Conservation (phyloP, 495 filamentous ascomycete genomes). For the Trichoderma virens region DNA sequence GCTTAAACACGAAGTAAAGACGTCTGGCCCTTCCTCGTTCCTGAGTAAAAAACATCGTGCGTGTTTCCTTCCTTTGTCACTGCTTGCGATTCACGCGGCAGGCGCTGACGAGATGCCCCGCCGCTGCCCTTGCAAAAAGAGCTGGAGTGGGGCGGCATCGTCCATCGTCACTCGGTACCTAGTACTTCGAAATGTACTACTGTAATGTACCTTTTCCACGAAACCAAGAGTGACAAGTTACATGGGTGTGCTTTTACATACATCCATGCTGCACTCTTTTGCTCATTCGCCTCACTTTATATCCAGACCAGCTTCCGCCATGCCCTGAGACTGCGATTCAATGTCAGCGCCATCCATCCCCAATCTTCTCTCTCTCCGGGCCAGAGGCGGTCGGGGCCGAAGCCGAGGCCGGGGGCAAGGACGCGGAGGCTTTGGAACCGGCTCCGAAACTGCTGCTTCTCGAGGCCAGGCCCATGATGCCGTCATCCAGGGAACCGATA, state of each 20-base stretch:
- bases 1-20: too few species aligned
- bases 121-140: not conserved
- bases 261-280: too few species aligned
- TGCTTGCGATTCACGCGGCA: not conserved
- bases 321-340: not conserved
- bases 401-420: constrained; percentile 35
- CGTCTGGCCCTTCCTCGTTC: too few species aligned
- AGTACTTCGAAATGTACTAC: not conserved
- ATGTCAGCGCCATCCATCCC: constrained; percentile 72
- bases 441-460: constrained; percentile 5
- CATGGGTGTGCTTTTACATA: too few species aligned
- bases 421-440: constrained; percentile 23
- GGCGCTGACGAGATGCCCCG: not conserved
- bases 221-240: too few species aligned
- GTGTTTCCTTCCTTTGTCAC: not conserved
- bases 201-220: too few species aligned
- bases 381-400: constrained; percentile 37
- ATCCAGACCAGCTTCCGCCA: not conserved
- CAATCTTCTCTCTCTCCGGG: constrained; percentile 62
- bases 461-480: constrained; percentile 27
- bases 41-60: not conserved
- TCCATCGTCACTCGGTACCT: not conserved
- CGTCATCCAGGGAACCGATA: constrained; percentile 81
- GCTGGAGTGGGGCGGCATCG: not conserved
- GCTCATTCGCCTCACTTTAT: not conserved